Percentiles rank a stretch among this genome's conserved stretches.
Conservation (phyloP, 306 rosid genomes). For the Abrus pulchellus region DNA sequence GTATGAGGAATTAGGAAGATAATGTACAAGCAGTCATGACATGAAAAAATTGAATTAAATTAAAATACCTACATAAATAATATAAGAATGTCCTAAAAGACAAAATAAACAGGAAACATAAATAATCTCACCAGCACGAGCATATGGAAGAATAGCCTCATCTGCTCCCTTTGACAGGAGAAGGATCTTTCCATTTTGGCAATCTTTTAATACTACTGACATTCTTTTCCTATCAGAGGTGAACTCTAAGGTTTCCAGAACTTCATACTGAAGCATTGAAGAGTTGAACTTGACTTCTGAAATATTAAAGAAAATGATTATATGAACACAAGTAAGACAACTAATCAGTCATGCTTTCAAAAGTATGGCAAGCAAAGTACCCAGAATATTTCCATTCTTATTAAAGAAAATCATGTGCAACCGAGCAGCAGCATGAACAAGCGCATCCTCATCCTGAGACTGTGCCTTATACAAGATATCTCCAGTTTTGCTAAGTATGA, state of each 20-base stretch:
- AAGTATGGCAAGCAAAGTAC: conserved; percentile 57
- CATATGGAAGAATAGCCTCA: conserved; percentile 90
- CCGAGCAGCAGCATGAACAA: conserved; percentile 89
- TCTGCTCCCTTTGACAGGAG: conserved; percentile 97
- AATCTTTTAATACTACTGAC: conserved; percentile 90
- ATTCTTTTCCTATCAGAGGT: conserved; percentile 98
- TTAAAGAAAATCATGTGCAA: conserved; percentile 88
- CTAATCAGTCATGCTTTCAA: conserved; percentile 26
- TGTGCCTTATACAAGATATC: conserved; percentile 91
- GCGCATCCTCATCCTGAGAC: conserved; percentile 99
- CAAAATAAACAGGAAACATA: conserved; percentile 24
- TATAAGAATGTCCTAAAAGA: conserved; percentile 33
- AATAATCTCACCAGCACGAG: conserved; percentile 68
- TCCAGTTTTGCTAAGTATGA: conserved; percentile 81
- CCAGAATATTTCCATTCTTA: conserved; percentile 75
- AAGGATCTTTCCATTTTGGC: conserved; percentile 85
- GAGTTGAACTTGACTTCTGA: conserved; percentile 90
- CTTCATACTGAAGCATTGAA: conserved; percentile 75
- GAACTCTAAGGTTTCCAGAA: conserved; percentile 91
- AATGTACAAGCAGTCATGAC: conserved; percentile 28
- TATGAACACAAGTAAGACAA: conserved; percentile 46
- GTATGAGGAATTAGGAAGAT: conserved; percentile 29
- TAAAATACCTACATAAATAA: conserved; percentile 26
- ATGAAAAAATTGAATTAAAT: conserved; percentile 28
- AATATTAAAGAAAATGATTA: conserved; percentile 48